A percentile compares a stretch with the other conserved stretches of the same genome.
Conservation (phyloP, 2,329 filamentous ascomycete genomes). For the Neocatenulostroma microsporum region DNA sequence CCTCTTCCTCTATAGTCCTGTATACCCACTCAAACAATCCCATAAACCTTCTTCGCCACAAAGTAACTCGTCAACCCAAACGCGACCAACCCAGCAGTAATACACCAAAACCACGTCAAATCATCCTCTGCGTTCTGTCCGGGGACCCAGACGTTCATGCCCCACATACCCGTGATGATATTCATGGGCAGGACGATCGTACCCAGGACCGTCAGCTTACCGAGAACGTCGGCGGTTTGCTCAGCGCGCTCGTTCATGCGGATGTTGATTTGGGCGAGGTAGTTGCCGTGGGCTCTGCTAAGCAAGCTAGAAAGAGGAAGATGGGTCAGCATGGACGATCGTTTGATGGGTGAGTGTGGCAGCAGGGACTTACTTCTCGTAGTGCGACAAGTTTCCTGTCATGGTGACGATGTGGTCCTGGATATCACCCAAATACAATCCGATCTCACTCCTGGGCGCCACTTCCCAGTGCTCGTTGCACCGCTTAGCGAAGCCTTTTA, state of each 20-base stretch:
- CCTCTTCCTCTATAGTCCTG: too few species aligned
- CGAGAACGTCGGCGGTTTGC: constrained; percentile 87
- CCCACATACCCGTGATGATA: constrained; percentile 96
- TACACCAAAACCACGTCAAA: constrained; percentile 43
- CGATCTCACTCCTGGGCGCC: constrained; percentile 88
- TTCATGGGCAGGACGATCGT: constrained; percentile 99
- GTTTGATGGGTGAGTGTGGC: not conserved
- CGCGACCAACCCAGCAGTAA: constrained; percentile 64
- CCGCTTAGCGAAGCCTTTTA: constrained; percentile 96
- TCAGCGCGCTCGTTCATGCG: constrained; percentile 97
- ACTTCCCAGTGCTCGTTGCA: constrained; percentile 99
- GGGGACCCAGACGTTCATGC: constrained; percentile 83
- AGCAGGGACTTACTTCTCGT: constrained; percentile 67
- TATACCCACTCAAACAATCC: constrained; percentile 53
- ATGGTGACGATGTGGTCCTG: constrained; percentile 99
- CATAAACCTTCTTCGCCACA: constrained; percentile 76
- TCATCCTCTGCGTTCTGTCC: constrained; percentile 73
- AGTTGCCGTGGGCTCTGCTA: constrained; percentile 86
- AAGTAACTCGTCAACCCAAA: constrained; percentile 76
- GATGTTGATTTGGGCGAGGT: constrained; percentile 98
- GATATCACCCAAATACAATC: constrained; percentile 95
- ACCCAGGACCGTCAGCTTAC: constrained; percentile 88
- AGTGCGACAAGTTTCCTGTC: constrained; percentile 92
- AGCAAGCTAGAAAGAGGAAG: constrained; percentile 56
- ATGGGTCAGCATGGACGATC: constrained; percentile 13